Conservation (phyloP, 2,329 filamentous ascomycete genomes). For the Microcyclospora tardicrescens region DNA sequence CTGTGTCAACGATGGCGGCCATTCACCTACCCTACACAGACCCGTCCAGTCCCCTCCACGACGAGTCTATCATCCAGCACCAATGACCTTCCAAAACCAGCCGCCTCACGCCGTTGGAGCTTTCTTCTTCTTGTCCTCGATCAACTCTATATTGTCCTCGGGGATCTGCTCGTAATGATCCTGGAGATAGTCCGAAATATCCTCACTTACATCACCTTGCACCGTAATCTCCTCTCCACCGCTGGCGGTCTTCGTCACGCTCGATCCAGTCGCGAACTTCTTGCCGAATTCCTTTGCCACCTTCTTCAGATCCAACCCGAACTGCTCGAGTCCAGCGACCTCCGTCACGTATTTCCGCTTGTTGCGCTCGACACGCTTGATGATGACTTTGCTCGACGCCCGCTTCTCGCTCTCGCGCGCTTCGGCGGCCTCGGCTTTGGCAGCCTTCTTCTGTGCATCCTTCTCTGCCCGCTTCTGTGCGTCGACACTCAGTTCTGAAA, state of each 20-base stretch:
- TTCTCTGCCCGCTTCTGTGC: slow-evolving; percentile 91
- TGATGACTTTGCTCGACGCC: slow-evolving; percentile 68
- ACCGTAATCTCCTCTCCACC: slow-evolving; percentile 88
- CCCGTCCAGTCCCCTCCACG: not conserved
- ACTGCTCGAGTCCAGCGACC: slow-evolving; percentile 78
- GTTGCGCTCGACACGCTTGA: slow-evolving; percentile 96
- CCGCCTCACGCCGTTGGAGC: slow-evolving; percentile 3
- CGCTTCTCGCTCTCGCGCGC: slow-evolving; percentile 71
- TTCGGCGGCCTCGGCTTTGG: slow-evolving; percentile 81
- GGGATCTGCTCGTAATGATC: slow-evolving; percentile 85
- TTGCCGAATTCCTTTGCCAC: slow-evolving; percentile 93
- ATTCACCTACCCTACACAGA: too few species aligned
- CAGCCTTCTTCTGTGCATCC: slow-evolving; percentile 92
- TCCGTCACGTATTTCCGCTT: slow-evolving; percentile 96
- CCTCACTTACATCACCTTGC: slow-evolving; percentile 90
- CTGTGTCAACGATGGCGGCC: too few species aligned
- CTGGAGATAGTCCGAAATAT: slow-evolving; percentile 79
- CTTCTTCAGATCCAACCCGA: slow-evolving; percentile 89
- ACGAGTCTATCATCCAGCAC: not conserved
- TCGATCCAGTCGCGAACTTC: slow-evolving; percentile 91
- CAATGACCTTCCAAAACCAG: not conserved
- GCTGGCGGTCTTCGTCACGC: slow-evolving; percentile 72
- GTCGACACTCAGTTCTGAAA: slow-evolving; percentile 74
- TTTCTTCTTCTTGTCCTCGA: slow-evolving; percentile 96
- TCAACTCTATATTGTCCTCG: slow-evolving; percentile 84